Conservation (phyloP, 352 stramenopile species). For the Globisporangium abappressorium region DNA sequence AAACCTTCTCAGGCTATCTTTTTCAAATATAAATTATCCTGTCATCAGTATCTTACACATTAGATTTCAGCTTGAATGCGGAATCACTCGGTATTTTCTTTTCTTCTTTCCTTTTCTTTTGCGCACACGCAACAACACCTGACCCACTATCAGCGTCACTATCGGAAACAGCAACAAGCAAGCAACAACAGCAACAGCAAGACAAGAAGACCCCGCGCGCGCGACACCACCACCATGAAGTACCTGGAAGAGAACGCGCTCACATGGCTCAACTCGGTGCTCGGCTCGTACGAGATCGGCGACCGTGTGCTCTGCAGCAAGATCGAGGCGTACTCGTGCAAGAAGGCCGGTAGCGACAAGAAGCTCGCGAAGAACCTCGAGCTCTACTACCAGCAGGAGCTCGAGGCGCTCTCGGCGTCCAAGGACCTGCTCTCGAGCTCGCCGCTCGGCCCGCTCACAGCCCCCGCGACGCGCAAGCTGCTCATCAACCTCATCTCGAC, state of each 20-base stretch:
- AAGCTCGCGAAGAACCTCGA: slow-evolving; percentile 89
- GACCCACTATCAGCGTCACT: neutral
- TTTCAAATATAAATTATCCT: neutral
- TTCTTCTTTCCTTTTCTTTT: slow-evolving; percentile 7
- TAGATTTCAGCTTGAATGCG: neutral
- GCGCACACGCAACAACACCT: neutral
- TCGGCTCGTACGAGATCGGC: slow-evolving; percentile 82
- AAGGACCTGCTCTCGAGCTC: slow-evolving; percentile 63
- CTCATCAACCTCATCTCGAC: slow-evolving; percentile 93
- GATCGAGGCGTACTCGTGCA: slow-evolving; percentile 92
- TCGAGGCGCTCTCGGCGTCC: slow-evolving; percentile 38
- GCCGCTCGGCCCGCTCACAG: slow-evolving; percentile 75
- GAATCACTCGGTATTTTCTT: neutral
- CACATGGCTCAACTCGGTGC: slow-evolving; percentile 87
- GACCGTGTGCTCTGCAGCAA: slow-evolving; percentile 87
- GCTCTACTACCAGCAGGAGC: slow-evolving; percentile 82
- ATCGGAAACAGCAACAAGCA: slow-evolving; percentile 4
- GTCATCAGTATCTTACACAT: neutral
- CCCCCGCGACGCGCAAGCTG: slow-evolving; percentile 80
- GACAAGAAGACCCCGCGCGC: neutral
- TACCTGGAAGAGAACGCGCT: slow-evolving; percentile 91
- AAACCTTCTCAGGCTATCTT: neutral
- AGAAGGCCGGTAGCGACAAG: slow-evolving; percentile 91
- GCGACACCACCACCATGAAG: slow-evolving; percentile 69
- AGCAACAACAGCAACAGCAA: neutral